Conservation (phyloP, 257 asterid genomes). For the Solanum etuberosum region DNA sequence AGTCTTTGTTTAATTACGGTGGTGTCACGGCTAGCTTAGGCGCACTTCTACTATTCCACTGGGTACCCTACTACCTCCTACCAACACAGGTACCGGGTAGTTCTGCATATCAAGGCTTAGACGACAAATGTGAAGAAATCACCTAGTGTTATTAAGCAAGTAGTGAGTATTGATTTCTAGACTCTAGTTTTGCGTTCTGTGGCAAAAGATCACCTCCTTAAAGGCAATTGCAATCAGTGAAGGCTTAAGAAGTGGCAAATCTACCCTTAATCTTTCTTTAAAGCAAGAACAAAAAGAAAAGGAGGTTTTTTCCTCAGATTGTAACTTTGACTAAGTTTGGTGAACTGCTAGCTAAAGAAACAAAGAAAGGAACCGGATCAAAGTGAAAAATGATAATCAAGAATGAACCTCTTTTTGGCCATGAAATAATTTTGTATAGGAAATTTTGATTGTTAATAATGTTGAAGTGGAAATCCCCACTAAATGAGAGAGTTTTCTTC, state of each 20-base stretch:
- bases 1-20: neutral
- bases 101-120: neutral
- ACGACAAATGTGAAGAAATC: neutral
- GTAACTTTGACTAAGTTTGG: neutral
- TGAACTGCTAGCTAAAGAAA: neutral
- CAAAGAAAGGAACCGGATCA: neutral
- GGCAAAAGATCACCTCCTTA: neutral
- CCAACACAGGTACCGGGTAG: neutral
- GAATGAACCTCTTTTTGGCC: neutral
- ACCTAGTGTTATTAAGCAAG: neutral
- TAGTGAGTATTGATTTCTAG: neutral
- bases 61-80: neutral
- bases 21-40: neutral
- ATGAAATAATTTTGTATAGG: neutral
- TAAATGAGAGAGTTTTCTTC: neutral
- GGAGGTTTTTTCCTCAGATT: neutral
- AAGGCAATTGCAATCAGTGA: neutral
- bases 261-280: neutral
- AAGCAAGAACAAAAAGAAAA: neutral
- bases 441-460: neutral
- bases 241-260: neutral
- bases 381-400: neutral
- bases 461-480: neutral
- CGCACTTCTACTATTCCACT: neutral
- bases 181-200: neutral